Base-by-base conservation (phyloP, 208 protist genomes). In the Trypanosoma vivax region DNA sequence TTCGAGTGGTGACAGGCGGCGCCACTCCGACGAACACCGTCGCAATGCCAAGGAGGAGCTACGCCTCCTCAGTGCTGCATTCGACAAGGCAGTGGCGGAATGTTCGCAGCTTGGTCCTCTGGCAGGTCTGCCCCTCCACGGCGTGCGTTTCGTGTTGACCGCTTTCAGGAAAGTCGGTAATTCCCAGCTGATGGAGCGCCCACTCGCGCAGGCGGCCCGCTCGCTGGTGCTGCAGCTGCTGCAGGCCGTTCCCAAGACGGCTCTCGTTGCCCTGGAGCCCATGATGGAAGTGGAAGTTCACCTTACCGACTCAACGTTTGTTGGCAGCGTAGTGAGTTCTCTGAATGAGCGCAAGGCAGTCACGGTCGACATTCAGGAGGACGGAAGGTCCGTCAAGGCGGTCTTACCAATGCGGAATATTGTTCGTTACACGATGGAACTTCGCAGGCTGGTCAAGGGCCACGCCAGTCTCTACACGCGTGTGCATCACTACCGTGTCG, bases 261-360 rank as follows among this genome's bases (percentile, higher is more conserved):
- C 76, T 38, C 45, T 84, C 1, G 73, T 73, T 10, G 55, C 88
- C 33, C 50, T 95, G 45, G 81, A 95, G 70, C 88, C 88, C 9
- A 90, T 90, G 76, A 95, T 95, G 79, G 64, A 74, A 51, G 72
- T 92, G 46, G 84, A 95, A 62, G 74, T 95, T 39, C 76, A 90
- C 40, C 56, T 95, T 5, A 78, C 82, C 1, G 88, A 95, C 42
- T 14, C 70, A 1, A 59, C 51, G 29, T 95, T 82, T 62, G 66
- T 90, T 25, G 80, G 88, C 24, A 65, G 54, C 29, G 79, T 95
- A 9, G 73, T 95, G 35, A 74, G 45, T 51, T 83, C 73, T 0
- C 66, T 95, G 18, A 91, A 89, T 50, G 76, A 90, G 43, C 77
- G 85, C 46, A 73, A 84, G 21, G 82, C 88, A 9, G 41, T 82